Evolutionary conservation across 805 yeast genomes (phyloP).

Genomic region (Myxozyma geophila): DNA sequence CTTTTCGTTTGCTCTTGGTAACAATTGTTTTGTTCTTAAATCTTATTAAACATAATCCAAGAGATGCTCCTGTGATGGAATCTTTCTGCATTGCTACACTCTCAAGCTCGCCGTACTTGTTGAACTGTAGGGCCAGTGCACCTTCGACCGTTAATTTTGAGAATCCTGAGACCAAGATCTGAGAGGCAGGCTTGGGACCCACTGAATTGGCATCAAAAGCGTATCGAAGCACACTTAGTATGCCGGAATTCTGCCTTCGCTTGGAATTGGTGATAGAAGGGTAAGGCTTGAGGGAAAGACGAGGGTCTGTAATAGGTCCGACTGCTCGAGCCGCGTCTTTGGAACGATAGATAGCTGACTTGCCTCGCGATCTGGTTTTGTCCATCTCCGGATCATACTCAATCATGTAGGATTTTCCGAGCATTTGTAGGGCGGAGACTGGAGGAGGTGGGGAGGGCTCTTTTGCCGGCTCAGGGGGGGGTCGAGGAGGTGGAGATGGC

Average conservation of each 20-base stretch:
- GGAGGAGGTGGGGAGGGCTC: constrained; percentile 4
- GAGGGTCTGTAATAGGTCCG: constrained; percentile 33
- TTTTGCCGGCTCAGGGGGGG: constrained; percentile 4
- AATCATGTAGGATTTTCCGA: constrained; percentile 50
- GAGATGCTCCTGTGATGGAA: constrained; percentile 75
- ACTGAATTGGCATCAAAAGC: constrained; percentile 70
- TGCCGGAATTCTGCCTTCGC: constrained; percentile 37
- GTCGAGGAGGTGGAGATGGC: constrained; percentile 10
- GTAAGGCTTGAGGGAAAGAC: constrained; percentile 15
- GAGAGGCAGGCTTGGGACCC: constrained; percentile 74
- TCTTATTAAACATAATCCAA: constrained; percentile 69
- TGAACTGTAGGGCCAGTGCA: constrained; percentile 57
- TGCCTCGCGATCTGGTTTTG: constrained; percentile 51
- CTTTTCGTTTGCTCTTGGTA: not conserved
- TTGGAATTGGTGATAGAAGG: constrained; percentile 34
- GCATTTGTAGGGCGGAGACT: constrained; percentile 17
- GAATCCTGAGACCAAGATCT: constrained; percentile 70
- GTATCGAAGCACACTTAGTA: constrained; percentile 46
- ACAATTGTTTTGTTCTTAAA: constrained; percentile 55
- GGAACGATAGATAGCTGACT: constrained; percentile 46
- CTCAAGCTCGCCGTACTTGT: constrained; percentile 65
- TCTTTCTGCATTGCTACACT: constrained; percentile 66
- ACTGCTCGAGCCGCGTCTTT: constrained; percentile 37
- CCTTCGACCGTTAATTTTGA: constrained; percentile 57
- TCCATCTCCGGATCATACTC: constrained; percentile 58